Percentiles rank a stretch among this genome's conserved stretches.
Conservation (phyloP, 1,284 basidiomycete species). For the Sporisorium graminicola region DNA sequence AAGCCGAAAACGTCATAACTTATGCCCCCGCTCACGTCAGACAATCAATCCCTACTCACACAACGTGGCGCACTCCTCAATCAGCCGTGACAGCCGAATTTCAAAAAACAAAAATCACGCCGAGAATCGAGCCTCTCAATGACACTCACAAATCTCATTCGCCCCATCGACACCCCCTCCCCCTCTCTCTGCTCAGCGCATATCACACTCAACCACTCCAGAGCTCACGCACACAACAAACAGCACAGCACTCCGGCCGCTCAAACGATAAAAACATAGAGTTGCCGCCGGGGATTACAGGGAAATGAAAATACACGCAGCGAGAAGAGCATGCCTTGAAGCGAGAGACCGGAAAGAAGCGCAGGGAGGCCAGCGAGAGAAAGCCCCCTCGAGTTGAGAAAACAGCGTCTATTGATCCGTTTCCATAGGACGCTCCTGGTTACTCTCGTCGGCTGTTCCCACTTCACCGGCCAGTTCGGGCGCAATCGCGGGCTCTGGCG, state of each 20-base stretch:
- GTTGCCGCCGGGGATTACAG: background rate
- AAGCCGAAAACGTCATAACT: background rate
- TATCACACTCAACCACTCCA: too few species aligned
- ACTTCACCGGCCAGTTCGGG: conserved; percentile 20
- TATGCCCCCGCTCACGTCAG: background rate
- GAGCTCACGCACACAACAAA: background rate
- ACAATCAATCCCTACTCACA: too few species aligned
- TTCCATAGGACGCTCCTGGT: conserved; percentile 22
- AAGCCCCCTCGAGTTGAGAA: too few species aligned
- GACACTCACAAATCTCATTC: too few species aligned
- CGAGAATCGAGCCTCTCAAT: too few species aligned
- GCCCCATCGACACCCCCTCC: too few species aligned
- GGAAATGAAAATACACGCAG: background rate
- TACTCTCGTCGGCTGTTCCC: background rate
- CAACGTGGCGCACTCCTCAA: too few species aligned
- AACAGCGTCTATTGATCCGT: conserved; percentile 14
- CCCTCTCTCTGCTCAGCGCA: too few species aligned
- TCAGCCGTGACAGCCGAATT: too few species aligned
- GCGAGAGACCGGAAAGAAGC: background rate
- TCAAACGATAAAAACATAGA: too few species aligned
- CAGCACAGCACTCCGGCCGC: too few species aligned
- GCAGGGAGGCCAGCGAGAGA: background rate
- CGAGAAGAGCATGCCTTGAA: background rate
- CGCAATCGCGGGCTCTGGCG: conserved; percentile 15
- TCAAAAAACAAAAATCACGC: too few species aligned